phyloP scores from a whole-genome alignment of 192 early-diverging fungal species.

The Coemansia sp. region DNA sequence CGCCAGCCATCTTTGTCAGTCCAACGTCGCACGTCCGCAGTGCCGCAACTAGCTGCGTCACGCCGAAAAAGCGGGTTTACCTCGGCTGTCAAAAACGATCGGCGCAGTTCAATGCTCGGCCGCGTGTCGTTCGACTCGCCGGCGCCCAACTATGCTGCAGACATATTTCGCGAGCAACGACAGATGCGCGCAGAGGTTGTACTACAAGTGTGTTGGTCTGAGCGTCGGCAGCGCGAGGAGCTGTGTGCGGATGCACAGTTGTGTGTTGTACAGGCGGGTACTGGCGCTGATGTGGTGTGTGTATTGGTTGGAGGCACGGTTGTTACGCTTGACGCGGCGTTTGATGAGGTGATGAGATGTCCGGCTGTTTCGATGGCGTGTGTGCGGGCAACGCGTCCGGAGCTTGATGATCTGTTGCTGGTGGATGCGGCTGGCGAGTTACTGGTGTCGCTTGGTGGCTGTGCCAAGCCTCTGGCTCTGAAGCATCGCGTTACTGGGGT shows the following conservation, averaged over 20 bases:
- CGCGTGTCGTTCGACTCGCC: conserved; percentile 50
- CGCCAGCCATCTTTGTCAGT: conserved; percentile 47
- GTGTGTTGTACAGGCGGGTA: conserved; percentile 30
- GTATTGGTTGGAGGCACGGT: conserved; percentile 18
- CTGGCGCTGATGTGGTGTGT: conserved; percentile 33
- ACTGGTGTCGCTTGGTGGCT: conserved; percentile 14
- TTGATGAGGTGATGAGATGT: conserved; percentile 29
- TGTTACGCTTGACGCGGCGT: conserved; percentile 24
- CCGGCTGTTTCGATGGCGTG: conserved; percentile 29
- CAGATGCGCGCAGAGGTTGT: conserved; percentile 43
- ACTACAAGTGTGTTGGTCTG: conserved; percentile 36
- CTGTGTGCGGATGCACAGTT: conserved; percentile 12
- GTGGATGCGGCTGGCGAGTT: conserved; percentile 19
- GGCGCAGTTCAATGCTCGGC: conserved; percentile 41
- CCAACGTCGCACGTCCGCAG: conserved; percentile 37
- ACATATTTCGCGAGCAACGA: conserved; percentile 45
- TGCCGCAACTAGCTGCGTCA: conserved; percentile 4
- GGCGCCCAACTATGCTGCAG: conserved; percentile 33
- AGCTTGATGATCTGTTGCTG: conserved; percentile 35
- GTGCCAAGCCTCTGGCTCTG: conserved; percentile 13
- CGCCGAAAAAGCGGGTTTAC: conserved; percentile 36
- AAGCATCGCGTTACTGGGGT: background rate
- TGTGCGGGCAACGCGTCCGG: conserved; percentile 10
- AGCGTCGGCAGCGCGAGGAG: conserved; percentile 17
- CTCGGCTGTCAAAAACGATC: conserved; percentile 35